Percentiles rank a stretch among this genome's conserved stretches.
phyloP scores from a whole-genome alignment of 352 stramenopile species.

The Pythium dissimile region DNA sequence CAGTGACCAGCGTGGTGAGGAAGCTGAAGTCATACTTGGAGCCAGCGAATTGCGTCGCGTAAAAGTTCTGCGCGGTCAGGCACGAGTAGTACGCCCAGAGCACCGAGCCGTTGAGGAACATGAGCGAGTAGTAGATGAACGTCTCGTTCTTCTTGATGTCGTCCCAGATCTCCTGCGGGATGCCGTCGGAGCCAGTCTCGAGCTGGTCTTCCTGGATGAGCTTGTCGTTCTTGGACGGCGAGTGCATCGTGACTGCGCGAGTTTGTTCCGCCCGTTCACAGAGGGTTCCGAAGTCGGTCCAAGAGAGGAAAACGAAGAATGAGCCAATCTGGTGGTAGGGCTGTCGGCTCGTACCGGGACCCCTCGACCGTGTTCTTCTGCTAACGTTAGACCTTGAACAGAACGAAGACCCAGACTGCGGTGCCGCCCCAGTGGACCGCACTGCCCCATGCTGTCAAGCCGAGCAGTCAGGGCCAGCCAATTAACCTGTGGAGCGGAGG shows the following conservation, averaged over 20 bases:
- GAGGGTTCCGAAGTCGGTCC: neutral
- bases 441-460: too few relatives aligned
- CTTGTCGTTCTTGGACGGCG: conserved; percentile 21
- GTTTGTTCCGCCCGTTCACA: neutral
- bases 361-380: too few relatives aligned
- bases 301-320: conserved; percentile 14
- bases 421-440: too few relatives aligned
- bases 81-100: conserved; percentile 42
- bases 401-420: too few relatives aligned
- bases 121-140: conserved; percentile 35
- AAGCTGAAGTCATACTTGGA: conserved; percentile 50
- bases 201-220: conserved; percentile 21
- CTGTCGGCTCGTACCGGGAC: neutral
- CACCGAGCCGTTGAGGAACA: conserved; percentile 36
- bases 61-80: conserved; percentile 33
- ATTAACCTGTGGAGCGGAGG: neutral
- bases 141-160: conserved; percentile 24
- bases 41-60: conserved; percentile 18
- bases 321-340: neutral
- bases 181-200: conserved; percentile 17
- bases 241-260: conserved; percentile 3
- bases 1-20: conserved; percentile 56
- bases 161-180: conserved; percentile 25
- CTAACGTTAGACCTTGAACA: too few relatives aligned
- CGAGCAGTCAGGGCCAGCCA: neutral